phyloP scores from a whole-genome alignment of 2,329 filamentous ascomycete genomes.

The Fusarium aywerte region DNA sequence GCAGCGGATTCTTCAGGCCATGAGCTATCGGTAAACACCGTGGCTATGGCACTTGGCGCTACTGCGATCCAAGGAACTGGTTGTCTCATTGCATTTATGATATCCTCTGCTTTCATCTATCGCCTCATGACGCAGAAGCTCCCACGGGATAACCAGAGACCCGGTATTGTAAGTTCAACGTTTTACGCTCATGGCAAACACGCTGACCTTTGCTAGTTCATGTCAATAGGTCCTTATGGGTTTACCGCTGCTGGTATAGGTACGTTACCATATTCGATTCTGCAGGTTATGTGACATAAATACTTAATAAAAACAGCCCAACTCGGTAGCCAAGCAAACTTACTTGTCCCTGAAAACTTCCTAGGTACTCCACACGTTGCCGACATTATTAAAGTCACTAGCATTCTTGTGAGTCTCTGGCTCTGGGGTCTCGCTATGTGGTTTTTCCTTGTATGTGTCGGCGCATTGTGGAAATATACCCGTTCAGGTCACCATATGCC shows the following conservation, averaged over 20 bases:
- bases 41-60: slow-evolving; percentile 61
- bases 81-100: slow-evolving; percentile 74
- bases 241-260: slow-evolving; percentile 62
- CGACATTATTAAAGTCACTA: slow-evolving; percentile 59
- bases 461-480: slow-evolving; percentile 76
- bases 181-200: too few relatives aligned
- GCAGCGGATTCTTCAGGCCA: slow-evolving; percentile 48
- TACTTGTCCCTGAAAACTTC: slow-evolving; percentile 58
- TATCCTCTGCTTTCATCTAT: slow-evolving; percentile 86
- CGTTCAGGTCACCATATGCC: slow-evolving; percentile 67
- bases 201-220: slow-evolving; percentile 64
- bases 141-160: slow-evolving; percentile 77
- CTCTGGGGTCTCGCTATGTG: slow-evolving; percentile 85
- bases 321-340: slow-evolving; percentile 56
- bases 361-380: slow-evolving; percentile 56
- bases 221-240: slow-evolving; percentile 80
- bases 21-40: slow-evolving; percentile 50
- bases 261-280: not conserved
- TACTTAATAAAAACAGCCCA: slow-evolving; percentile 50
- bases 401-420: slow-evolving; percentile 77
- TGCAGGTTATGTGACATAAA: not conserved
- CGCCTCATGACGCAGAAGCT: slow-evolving; percentile 89
- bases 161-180: slow-evolving; percentile 68
- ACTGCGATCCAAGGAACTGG: slow-evolving; percentile 65
- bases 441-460: slow-evolving; percentile 85